phyloP scores from a whole-genome alignment of 2,329 filamentous ascomycete genomes.

The Aureobasidium sp. region DNA sequence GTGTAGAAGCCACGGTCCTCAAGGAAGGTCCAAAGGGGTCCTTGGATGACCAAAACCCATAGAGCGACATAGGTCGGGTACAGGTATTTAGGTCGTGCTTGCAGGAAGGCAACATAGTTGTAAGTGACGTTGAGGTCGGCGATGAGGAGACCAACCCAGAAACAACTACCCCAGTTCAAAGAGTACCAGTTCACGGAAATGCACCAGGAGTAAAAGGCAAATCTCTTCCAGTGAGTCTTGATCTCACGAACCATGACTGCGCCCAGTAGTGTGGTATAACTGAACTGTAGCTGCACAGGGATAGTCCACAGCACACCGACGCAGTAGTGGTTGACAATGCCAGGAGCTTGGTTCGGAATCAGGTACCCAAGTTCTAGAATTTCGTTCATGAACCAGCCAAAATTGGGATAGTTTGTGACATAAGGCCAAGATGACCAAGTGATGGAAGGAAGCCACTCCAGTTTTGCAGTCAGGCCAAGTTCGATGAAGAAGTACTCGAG shows the following conservation, averaged over 20 bases:
- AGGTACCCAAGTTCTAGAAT: slow-evolving; percentile 37
- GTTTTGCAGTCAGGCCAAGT: slow-evolving; percentile 33
- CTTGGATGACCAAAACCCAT: not conserved
- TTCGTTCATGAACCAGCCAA: slow-evolving; percentile 36
- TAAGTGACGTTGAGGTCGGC: slow-evolving; percentile 40
- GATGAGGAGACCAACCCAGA: slow-evolving; percentile 38
- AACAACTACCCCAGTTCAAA: slow-evolving; percentile 36
- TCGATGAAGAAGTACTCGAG: slow-evolving; percentile 41
- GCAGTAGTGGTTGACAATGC: slow-evolving; percentile 41
- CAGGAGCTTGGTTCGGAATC: slow-evolving; percentile 39
- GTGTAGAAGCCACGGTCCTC: slow-evolving; percentile 30
- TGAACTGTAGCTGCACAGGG: slow-evolving; percentile 39
- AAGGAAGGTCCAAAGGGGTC: slow-evolving; percentile 29
- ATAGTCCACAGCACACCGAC: slow-evolving; percentile 44
- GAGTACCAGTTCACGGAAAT: slow-evolving; percentile 40
- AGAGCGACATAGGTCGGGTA: slow-evolving; percentile 30
- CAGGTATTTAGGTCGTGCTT: slow-evolving; percentile 26
- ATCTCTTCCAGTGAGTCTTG: slow-evolving; percentile 39
- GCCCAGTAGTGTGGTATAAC: slow-evolving; percentile 35
- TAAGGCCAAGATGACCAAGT: slow-evolving; percentile 42
- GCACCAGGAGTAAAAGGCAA: slow-evolving; percentile 35
- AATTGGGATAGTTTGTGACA: slow-evolving; percentile 30
- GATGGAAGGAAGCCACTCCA: slow-evolving; percentile 38
- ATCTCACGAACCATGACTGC: slow-evolving; percentile 36
- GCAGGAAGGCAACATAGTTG: slow-evolving; percentile 33